Evolutionary conservation across 2,329 filamentous ascomycete species (phyloP), one percentile per base, ranked within the genome.

Genomic region (Coleophoma crateriformis): DNA sequence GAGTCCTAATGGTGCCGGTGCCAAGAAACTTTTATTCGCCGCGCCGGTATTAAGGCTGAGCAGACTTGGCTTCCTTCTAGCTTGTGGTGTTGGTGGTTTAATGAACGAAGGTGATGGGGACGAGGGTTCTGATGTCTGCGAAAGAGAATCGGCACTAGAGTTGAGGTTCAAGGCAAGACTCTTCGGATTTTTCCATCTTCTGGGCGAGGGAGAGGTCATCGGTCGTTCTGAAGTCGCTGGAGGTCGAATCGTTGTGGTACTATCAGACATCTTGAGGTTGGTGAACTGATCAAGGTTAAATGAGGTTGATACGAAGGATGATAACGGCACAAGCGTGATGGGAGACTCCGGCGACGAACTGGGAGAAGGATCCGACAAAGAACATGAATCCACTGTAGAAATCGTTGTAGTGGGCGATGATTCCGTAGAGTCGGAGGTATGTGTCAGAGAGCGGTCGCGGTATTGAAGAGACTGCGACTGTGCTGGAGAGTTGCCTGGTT

Each of bases 361-460:
- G 3, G 94, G 90, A 5, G 92, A 96, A 7, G 89, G 86, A 61
- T 97, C 92, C 32, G 91, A 91, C 45, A 94, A 77, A 32, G 90
- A 88, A 8, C 90, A 92, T 5, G 91, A 95, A 70, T 96, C 92
- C 55, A 92, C 89, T 17, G 90, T 96, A 6, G 90, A 96, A 45
- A 94, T 81, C 2, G 92, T 96, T 3, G 91, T 96, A 7, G 92
- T 97, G 1, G 94, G 94, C 8, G 92, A 97, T 19, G 92, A 96
- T 63, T 96, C 91, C 39, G 88, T 88, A 1, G 94, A 97, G 56
- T 88, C 89, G 14, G 87, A 88, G 48, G 78, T 78, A 55, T 87
- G 85, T 3, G 87, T 89, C 7, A 85, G 91, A n/a, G 82, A 85
- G 70, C 86, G 90, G 64, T 88, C 81, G 64, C 83, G 78, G 65